phyloP scores from a whole-genome alignment of 2,329 filamentous ascomycete genomes.

The Drechslerella stenobrocha region DNA sequence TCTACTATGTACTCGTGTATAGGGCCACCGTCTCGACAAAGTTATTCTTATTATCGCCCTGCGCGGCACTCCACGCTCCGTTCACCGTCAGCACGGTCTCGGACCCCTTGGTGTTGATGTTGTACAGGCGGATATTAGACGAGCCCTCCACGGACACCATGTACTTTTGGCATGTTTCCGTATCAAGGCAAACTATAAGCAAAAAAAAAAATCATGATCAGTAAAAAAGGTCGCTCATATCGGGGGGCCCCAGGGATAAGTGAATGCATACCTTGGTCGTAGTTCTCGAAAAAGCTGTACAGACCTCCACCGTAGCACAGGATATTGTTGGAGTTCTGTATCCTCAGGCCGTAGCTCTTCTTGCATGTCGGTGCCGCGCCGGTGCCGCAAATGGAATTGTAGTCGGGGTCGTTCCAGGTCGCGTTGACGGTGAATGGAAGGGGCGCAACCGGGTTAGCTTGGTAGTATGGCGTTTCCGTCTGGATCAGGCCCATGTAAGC shows the following conservation, averaged over 20 bases:
- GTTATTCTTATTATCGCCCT: conserved; percentile 18
- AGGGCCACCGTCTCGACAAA: conserved; percentile 20
- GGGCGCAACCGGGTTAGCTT: conserved; percentile 58
- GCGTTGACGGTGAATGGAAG: conserved; percentile 55
- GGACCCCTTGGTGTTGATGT: conserved; percentile 26
- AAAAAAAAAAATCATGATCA: not conserved
- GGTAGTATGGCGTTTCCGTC: conserved; percentile 75
- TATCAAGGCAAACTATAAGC: conserved; percentile 33
- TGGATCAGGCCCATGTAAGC: conserved; percentile 83
- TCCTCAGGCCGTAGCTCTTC: conserved; percentile 53
- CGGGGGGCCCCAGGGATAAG: not conserved
- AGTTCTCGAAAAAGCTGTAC: conserved; percentile 55
- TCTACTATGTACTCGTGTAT: not conserved
- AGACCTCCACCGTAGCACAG: conserved; percentile 55
- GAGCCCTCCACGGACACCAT: conserved; percentile 34
- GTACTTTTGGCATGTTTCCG: conserved; percentile 37
- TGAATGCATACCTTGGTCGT: conserved; percentile 23
- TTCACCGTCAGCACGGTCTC: conserved; percentile 21
- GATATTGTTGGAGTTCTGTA: conserved; percentile 50
- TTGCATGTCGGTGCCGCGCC: conserved; percentile 50
- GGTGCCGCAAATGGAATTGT: conserved; percentile 15
- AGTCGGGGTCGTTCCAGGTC: conserved; percentile 47
- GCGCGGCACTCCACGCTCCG: conserved; percentile 18
- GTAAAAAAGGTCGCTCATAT: not conserved
- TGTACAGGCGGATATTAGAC: conserved; percentile 30